Percentiles rank a stretch among this genome's conserved stretches.
phyloP scores from a whole-genome alignment of 2,329 filamentous ascomycete genomes.

The Coniochaeta sp. region DNA sequence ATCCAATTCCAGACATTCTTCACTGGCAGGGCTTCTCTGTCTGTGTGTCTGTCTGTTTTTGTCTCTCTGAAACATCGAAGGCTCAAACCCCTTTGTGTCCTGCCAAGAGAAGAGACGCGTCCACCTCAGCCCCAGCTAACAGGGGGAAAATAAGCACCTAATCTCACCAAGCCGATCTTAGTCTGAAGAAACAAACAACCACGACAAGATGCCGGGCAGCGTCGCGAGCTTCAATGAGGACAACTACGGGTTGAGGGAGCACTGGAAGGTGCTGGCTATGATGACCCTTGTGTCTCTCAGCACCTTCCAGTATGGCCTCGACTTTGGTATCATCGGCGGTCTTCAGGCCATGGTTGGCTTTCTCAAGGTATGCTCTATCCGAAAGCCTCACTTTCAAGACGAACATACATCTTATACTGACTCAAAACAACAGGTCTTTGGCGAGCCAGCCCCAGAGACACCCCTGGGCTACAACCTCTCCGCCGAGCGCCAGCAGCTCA shows the following conservation, averaged over 20 bases:
- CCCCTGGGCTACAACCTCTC: slow-evolving; percentile 37
- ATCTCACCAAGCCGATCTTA: slow-evolving; percentile 22
- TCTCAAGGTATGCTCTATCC: slow-evolving; percentile 23
- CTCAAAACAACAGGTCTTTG: slow-evolving; percentile 25
- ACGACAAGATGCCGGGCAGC: neutral
- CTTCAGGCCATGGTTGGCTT: slow-evolving; percentile 45
- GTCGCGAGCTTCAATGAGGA: slow-evolving; percentile 10
- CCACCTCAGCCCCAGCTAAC: neutral
- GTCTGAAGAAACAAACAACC: slow-evolving; percentile 17
- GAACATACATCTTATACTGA: neutral
- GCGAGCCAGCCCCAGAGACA: slow-evolving; percentile 24
- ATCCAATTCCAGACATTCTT: neutral
- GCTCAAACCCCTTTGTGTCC: neutral
- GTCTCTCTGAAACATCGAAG: too few species aligned
- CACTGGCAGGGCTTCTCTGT: neutral
- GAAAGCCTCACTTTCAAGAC: neutral
- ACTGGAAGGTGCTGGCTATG: slow-evolving; percentile 27
- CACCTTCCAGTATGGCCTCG: slow-evolving; percentile 43
- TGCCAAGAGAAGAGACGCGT: neutral
- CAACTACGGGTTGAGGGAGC: slow-evolving; percentile 16
- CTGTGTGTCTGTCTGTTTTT: neutral
- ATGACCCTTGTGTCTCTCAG: slow-evolving; percentile 40
- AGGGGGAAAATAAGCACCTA: neutral
- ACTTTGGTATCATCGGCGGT: slow-evolving; percentile 43
- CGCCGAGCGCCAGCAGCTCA: slow-evolving; percentile 36